A percentile compares a stretch with the other conserved stretches of the same genome.
Evolutionary conservation across 805 yeast species (phyloP).

Genomic region (Pichia manshurica): DNA sequence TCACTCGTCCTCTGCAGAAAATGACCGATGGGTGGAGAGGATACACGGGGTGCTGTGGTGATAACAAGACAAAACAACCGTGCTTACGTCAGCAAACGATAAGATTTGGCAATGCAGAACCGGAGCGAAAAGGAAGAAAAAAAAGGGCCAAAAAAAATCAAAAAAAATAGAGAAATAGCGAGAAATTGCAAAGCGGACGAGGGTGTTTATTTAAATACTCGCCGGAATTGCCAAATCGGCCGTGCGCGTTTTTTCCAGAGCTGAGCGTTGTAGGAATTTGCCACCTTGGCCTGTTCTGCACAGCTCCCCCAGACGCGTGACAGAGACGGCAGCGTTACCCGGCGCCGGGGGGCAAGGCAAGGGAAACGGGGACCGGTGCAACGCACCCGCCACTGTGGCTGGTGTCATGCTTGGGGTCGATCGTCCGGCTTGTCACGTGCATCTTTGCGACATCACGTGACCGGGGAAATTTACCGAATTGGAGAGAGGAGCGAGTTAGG

Average conservation of each 20-base stretch:
- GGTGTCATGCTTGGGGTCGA: too few species aligned
- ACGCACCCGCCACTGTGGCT: too few species aligned
- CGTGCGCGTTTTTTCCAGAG: not conserved
- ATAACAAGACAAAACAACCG: not conserved
- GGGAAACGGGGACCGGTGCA: too few species aligned
- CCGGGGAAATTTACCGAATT: too few species aligned
- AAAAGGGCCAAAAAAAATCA: not conserved
- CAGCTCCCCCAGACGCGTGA: too few species aligned
- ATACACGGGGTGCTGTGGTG: not conserved
- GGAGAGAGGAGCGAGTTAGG: too few species aligned
- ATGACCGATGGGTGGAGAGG: not conserved
- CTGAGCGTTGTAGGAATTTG: not conserved
- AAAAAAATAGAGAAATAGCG: not conserved
- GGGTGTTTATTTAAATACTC: slow-evolving; percentile 1
- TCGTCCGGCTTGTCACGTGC: too few species aligned
- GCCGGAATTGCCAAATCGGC: not conserved
- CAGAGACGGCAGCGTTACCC: too few species aligned
- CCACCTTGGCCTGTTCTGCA: too few species aligned
- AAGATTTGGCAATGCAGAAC: too few species aligned
- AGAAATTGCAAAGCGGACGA: not conserved
- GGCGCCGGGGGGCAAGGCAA: too few species aligned
- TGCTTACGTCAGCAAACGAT: slow-evolving; percentile 1
- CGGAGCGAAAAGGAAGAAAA: not conserved
- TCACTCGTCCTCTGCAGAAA: not conserved
- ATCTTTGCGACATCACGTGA: too few species aligned